Percentiles rank a stretch among this genome's conserved stretches.
Conservation (phyloP, 2,329 filamentous ascomycete species). For the Aspergillaceae sp. region DNA sequence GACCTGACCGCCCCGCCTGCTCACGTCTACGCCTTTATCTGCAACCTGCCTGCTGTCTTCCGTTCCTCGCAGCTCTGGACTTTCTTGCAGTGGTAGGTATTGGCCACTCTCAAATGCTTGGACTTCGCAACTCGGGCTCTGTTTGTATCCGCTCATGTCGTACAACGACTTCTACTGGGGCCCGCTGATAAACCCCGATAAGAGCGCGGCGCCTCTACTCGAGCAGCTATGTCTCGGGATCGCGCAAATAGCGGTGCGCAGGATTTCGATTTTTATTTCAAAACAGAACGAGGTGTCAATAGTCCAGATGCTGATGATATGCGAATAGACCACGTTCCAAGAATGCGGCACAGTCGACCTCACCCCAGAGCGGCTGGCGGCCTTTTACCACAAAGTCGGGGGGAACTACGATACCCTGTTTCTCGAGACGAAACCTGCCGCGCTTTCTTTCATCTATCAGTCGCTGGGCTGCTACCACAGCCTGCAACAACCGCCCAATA, state of each 20-base stretch:
- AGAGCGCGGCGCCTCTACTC: constrained; percentile 58
- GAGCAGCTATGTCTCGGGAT: constrained; percentile 61
- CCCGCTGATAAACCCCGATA: constrained; percentile 56
- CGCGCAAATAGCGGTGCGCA: constrained; percentile 33
- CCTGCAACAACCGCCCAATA: constrained; percentile 60
- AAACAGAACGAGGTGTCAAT: too few relatives aligned
- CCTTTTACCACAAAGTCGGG: constrained; percentile 66
- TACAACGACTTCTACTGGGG: constrained; percentile 44
- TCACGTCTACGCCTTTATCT: too few relatives aligned
- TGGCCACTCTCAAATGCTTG: too few relatives aligned
- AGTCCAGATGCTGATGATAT: constrained; percentile 50
- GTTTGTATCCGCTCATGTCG: constrained; percentile 14
- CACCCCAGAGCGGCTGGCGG: constrained; percentile 62
- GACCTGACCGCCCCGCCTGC: too few relatives aligned
- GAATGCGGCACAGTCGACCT: constrained; percentile 27
- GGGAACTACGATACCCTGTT: constrained; percentile 75
- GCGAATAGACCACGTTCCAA: constrained; percentile 22
- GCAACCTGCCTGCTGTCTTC: too few relatives aligned
- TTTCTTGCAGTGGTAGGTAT: too few relatives aligned
- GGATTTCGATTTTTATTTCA: too few relatives aligned
- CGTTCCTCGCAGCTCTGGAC: too few relatives aligned
- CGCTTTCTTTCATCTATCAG: constrained; percentile 87
- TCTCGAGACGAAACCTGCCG: constrained; percentile 60
- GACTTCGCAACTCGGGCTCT: too few relatives aligned
- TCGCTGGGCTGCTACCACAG: constrained; percentile 84